Evolutionary conservation across 192 early-diverging fungal species (phyloP).

Genomic region (Umbelopsis sp.): DNA sequence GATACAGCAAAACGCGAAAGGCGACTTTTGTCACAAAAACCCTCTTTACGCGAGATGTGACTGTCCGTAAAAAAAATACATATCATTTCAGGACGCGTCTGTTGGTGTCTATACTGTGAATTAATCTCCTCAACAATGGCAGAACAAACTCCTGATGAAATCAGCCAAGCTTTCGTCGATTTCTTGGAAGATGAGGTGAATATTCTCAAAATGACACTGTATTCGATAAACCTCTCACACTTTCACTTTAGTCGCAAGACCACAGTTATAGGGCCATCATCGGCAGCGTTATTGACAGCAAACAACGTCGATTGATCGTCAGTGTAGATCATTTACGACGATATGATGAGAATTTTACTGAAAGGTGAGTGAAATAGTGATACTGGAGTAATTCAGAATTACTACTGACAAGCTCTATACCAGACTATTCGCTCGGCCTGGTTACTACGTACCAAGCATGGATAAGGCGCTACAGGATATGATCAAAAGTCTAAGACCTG

Average conservation of each 20-base stretch:
- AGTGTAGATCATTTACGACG: conserved; percentile 88
- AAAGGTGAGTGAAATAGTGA: conserved; percentile 54
- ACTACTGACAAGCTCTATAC: conserved; percentile 6
- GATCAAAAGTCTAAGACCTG: conserved; percentile 30
- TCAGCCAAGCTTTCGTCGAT: conserved; percentile 5
- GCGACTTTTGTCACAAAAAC: not conserved
- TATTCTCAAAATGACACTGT: not conserved
- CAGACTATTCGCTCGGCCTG: conserved; percentile 38
- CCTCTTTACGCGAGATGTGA: not conserved
- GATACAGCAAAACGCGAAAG: too few relatives aligned
- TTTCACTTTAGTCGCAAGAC: conserved; percentile 9
- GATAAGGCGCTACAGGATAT: conserved; percentile 76
- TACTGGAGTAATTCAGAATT: not conserved
- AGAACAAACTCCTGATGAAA: conserved; percentile 24
- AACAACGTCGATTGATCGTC: conserved; percentile 72
- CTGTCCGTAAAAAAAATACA: conserved; percentile 18
- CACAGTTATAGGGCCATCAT: conserved; percentile 22
- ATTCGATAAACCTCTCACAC: not conserved
- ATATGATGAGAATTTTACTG: conserved; percentile 71
- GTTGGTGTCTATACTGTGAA: not conserved
- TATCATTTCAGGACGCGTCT: not conserved
- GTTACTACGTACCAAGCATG: conserved; percentile 85
- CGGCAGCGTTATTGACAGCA: conserved; percentile 21
- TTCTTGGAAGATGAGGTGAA: conserved; percentile 26
- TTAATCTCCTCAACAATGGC: not conserved